Base-by-base conservation (phyloP, 1,139 yeast species). In the Diutina neorugosa region DNA sequence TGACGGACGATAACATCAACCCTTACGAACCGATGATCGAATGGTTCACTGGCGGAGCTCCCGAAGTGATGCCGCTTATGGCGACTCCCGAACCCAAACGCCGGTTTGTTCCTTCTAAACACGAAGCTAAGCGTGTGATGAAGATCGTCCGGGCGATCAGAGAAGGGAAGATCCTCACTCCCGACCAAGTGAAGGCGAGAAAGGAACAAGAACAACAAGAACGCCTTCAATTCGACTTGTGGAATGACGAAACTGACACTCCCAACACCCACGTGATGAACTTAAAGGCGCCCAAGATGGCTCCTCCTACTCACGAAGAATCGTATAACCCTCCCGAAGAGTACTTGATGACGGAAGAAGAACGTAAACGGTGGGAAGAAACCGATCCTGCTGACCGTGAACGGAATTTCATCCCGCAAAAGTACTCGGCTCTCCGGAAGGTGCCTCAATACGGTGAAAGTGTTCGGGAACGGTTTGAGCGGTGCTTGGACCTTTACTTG, bases 241-340 rank as follows among this genome's bases (percentile, higher is more conserved):
- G 99, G 99, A 81, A 78, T 54, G 82, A 80, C 56, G 80, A 79
- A 52, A 67, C 69, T 53, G 86, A 84, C 57, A 60, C 70, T 1
- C 65, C 68, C 44, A 31, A 46, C 27, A 83, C 80, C 61, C 97
- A 91, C 68, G 75, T 90, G 46, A 90, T 90, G 97, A 89, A 82
- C 59, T 73, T 91, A 60, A 81, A 96, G 65, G 98, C 98, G 20
- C 98, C 99, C 44, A 93, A 93, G 67, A 64, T 90, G 63, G 82
- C 96, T 19, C 98, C 98, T 50, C 99, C 99, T 57, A 89, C 97
- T 1, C 83, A 94, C 65, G 98, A 91, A 61, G 97, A 93, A 70
- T 84, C 95, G 61, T 93, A 93, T 69, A 93, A 93, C 64, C 99
- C 99, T 50, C 99, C 99, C 14, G 96, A 80, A 65, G 99, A 93